Base-by-base conservation (phyloP, 495 filamentous ascomycete genomes). In the Neurospora sp. region DNA sequence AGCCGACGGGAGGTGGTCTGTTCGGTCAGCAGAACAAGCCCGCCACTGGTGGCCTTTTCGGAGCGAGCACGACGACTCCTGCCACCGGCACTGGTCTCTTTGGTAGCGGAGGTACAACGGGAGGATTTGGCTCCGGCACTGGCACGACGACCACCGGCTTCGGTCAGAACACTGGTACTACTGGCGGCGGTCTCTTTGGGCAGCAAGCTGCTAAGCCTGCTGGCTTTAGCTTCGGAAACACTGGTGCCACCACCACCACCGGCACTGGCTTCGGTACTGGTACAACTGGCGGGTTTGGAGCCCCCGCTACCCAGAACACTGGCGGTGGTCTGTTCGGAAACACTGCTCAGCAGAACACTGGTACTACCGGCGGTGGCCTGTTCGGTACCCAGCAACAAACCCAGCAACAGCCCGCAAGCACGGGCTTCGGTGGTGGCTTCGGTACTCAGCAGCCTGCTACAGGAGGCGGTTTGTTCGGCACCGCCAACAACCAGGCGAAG, bases 291-390 rank as follows among this genome's bases (percentile, higher is more conserved):
- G 76, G 70, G 0, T 74, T 83, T 41, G 79, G 82, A 1, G 39
- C 81, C 10, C 77, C 82, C 1, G 79, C 78, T 20, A 35, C 75
- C 20, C 46, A 74, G 2, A 75, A 85, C 72, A 88, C 89, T 69
- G 86, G 90, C 14, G 86, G 83, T 9, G 86, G 90, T 70, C 79
- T 92, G 5, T 93, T 93, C 77, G 89, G 88, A n/a, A 83, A 76
- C 71, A 82, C 71, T 6, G 42, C 76, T 39, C 77, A 75, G 62
- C 72, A 71, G 41, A 77, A 59, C 69, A 74, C 71, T 9, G 54
- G 39, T 7, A 10, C 71, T 16, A 78, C 81, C 35, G 82, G 84
- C 18, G 79, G 78, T 35, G 84, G 86, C 35, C 76, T 90, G 39
- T 90, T 89, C 73, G 89, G 86, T 71, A 71, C 73, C n/a, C 59